Conservation (phyloP, 768 basidiomycete genomes). For the Kwoniella dendrophila region DNA sequence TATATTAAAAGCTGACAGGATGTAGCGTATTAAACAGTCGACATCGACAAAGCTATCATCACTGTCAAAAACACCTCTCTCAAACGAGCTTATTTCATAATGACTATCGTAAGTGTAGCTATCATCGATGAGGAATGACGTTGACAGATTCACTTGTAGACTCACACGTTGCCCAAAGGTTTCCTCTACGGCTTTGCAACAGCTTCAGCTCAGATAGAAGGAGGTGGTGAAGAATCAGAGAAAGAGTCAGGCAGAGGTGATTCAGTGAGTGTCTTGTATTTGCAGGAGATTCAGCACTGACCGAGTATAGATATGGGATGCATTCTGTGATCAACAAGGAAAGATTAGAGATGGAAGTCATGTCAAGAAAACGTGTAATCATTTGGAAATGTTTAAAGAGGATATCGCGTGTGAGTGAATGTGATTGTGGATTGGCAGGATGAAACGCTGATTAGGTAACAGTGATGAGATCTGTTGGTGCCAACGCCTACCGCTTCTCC, state of each 20-base stretch:
- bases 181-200: conserved; percentile 50
- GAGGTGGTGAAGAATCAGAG: conserved; percentile 59
- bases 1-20: no score
- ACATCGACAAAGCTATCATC: no score
- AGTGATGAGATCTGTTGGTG: conserved; percentile 66
- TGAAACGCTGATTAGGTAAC: neutral
- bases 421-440: neutral
- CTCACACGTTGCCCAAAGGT: conserved; percentile 19
- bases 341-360: conserved; percentile 70
- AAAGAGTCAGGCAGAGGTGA: conserved; percentile 31
- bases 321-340: conserved; percentile 67
- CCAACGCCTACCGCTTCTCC: conserved; percentile 75
- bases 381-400: conserved; percentile 65
- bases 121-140: no score
- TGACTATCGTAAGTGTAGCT: no score
- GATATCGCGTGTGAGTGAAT: conserved; percentile 38
- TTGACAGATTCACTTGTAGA: conserved; percentile 2
- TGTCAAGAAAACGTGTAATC: conserved; percentile 73
- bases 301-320: conserved; percentile 65
- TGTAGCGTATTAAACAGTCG: no score
- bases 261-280: conserved; percentile 24
- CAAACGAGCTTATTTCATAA: no score
- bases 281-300: neutral
- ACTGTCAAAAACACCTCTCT: no score
- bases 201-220: conserved; percentile 77